phyloP scores from a whole-genome alignment of 805 yeast species.

The Candida xiaguanensis region DNA sequence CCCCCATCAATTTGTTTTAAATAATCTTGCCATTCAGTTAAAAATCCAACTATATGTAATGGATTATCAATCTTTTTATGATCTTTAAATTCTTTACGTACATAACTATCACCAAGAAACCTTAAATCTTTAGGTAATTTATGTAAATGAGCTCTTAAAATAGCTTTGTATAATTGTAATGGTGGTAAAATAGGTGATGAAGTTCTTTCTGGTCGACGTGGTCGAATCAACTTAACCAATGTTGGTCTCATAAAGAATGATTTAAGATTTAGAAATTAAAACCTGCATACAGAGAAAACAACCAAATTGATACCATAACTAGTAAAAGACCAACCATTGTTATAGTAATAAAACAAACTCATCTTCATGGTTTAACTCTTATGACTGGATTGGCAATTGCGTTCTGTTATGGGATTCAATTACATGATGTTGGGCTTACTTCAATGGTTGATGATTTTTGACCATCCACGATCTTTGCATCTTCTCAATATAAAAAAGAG shows the following conservation, averaged over 20 bases:
- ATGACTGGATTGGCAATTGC: no score
- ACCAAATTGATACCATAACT: not conserved
- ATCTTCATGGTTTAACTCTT: no score
- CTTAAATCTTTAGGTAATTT: constrained; percentile 67
- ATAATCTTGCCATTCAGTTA: constrained; percentile 93
- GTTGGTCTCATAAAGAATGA: constrained; percentile 34
- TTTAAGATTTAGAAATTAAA: not conserved
- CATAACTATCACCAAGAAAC: constrained; percentile 84
- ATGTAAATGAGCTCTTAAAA: constrained; percentile 71
- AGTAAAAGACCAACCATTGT: no score
- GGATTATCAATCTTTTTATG: constrained; percentile 85
- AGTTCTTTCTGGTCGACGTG: constrained; percentile 39
- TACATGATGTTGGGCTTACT: no score
- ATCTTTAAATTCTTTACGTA: constrained; percentile 82
- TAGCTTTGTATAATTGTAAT: constrained; percentile 67
- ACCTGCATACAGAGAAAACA: not conserved
- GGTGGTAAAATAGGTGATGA: constrained; percentile 71
- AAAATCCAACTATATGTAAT: constrained; percentile 86
- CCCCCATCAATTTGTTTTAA: constrained; percentile 52
- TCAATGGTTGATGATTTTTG: no score
- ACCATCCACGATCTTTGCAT: no score
- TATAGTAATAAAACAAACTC: no score
- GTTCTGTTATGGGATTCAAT: no score
- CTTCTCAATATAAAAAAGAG: no score
- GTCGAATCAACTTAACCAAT: constrained; percentile 30